These are phyloP conservation scores for Penicillium chermesinum DNA, from an alignment of 495 filamentous ascomycete genomes.

Conservation along the genomic window DNA sequence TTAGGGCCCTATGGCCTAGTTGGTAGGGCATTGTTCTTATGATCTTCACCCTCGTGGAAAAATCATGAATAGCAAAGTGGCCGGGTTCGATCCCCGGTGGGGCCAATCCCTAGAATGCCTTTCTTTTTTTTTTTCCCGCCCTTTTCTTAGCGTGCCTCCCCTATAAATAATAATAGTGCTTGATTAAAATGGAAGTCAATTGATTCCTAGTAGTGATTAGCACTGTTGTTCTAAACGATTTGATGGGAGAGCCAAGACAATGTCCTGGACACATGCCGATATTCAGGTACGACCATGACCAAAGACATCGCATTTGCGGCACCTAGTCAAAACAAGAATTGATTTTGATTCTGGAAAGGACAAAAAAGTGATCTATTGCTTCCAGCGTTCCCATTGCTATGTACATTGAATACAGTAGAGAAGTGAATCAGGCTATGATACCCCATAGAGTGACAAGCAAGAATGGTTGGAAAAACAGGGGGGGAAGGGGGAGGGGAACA, in stretches of 20 bases:
- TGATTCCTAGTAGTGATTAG: too few species aligned
- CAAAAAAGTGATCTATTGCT: slow-evolving; percentile 21
- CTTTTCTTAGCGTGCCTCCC: too few species aligned
- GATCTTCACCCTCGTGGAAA: background rate
- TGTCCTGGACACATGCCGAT: too few species aligned
- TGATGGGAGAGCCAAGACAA: too few species aligned
- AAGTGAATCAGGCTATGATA: slow-evolving; percentile 22
- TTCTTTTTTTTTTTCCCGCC: background rate
- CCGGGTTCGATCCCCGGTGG: background rate
- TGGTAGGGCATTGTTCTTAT: background rate
- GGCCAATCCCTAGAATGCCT: background rate
- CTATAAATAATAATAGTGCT: too few species aligned
- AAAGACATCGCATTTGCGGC: too few species aligned
- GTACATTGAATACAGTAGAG: slow-evolving; percentile 16
- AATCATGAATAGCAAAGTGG: background rate
- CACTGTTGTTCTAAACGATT: too few species aligned
- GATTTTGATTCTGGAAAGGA: background rate
- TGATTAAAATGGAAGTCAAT: too few species aligned
- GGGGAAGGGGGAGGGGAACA: too few species aligned
- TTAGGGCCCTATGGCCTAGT: background rate
- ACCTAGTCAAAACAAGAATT: too few species aligned
- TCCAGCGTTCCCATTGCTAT: slow-evolving; percentile 23
- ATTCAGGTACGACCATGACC: too few species aligned
- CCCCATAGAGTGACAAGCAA: slow-evolving; percentile 8
- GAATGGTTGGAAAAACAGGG: slow-evolving; percentile 10